Conservation (phyloP, 768 basidiomycete genomes). For the Pluteus cervinus region DNA sequence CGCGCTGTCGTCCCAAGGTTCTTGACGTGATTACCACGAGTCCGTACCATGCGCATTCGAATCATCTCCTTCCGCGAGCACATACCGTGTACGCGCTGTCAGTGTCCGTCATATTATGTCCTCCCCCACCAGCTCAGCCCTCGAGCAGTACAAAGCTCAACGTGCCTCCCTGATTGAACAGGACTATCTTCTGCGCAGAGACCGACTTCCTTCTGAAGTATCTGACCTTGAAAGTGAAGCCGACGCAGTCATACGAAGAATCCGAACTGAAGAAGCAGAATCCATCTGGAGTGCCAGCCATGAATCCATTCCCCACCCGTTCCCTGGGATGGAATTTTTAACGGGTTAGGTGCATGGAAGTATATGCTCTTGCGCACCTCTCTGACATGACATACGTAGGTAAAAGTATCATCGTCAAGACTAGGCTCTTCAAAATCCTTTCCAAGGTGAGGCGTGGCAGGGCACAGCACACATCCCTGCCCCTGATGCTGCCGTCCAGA, state of each 20-base stretch:
- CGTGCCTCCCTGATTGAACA: slow-evolving; percentile 30
- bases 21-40: no score
- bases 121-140: no score
- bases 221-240: slow-evolving; percentile 42
- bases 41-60: no score
- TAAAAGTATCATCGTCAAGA: slow-evolving; percentile 51
- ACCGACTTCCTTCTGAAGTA: slow-evolving; percentile 25
- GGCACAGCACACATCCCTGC: no score
- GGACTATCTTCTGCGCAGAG: slow-evolving; percentile 49
- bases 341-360: no score
- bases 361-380: no score
- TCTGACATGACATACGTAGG: slow-evolving; percentile 25
- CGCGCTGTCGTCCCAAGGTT: no score
- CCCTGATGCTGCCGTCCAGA: slow-evolving; percentile 41
- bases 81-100: no score
- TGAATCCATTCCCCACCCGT: slow-evolving; percentile 51
- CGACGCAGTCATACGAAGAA: slow-evolving; percentile 47
- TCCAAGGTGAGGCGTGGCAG: slow-evolving; percentile 48
- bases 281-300: slow-evolving; percentile 56
- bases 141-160: slow-evolving; percentile 24
- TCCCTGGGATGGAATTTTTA: slow-evolving; percentile 76
- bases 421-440: slow-evolving; percentile 55
- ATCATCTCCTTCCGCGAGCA: no score
- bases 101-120: no score
- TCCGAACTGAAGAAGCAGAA: slow-evolving; percentile 48